These are phyloP conservation scores for Solanum tarapatanum DNA, from an alignment of 257 asterid species.

Conservation along the genomic window DNA sequence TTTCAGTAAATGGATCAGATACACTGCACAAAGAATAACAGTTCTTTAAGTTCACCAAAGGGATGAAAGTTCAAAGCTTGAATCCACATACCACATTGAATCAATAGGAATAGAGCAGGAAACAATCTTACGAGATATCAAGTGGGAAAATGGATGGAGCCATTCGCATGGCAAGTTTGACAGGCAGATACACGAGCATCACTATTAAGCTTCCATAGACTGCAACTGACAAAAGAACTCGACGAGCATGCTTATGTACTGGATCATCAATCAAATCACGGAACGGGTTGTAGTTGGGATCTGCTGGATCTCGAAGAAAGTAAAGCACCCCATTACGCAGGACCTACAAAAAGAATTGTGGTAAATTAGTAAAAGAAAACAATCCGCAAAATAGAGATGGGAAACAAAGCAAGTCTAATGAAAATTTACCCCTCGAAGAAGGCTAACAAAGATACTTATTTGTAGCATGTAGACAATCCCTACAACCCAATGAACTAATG, in stretches of 20 bases:
- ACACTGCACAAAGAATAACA: conserved; percentile 38
- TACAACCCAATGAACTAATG: conserved; percentile 96
- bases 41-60: not conserved
- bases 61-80: not conserved
- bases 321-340: conserved; percentile 91
- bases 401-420: not conserved
- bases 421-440: conserved; percentile 85
- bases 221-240: conserved; percentile 86
- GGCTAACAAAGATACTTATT: conserved; percentile 98
- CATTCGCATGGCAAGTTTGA: conserved; percentile 87
- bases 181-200: conserved; percentile 94
- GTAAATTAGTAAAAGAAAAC: not conserved
- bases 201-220: conserved; percentile 97
- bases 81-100: not conserved
- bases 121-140: conserved; percentile 80
- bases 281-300: conserved; percentile 97
- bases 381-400: not conserved
- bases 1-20: conserved; percentile 95
- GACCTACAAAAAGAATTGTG: conserved; percentile 40
- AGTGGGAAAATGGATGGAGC: conserved; percentile 90
- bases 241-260: conserved; percentile 98
- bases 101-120: not conserved
- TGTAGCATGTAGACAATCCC: conserved; percentile 97
- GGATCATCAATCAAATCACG: conserved; percentile 98
- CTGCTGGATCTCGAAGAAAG: conserved; percentile 98